Percentiles rank a stretch among this genome's conserved stretches.
phyloP scores from a whole-genome alignment of 1,284 basidiomycete species.

The Ustilago loliicola region DNA sequence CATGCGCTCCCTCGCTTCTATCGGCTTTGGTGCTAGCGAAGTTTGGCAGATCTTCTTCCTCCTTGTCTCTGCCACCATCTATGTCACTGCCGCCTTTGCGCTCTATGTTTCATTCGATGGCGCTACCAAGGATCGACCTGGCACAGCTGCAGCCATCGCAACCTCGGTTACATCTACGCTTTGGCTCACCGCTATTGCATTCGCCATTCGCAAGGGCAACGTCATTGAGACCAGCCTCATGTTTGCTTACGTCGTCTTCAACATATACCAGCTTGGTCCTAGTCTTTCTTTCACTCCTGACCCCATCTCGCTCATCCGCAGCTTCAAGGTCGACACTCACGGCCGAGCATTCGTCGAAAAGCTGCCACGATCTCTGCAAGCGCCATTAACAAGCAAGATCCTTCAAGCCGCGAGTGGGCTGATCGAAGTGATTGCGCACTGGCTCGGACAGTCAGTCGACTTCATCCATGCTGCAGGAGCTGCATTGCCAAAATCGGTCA shows the following conservation, averaged over 20 bases:
- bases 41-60: slow-evolving; percentile 69
- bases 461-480: slow-evolving; percentile 59
- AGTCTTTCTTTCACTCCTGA: slow-evolving; percentile 63
- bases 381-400: slow-evolving; percentile 38
- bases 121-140: slow-evolving; percentile 59
- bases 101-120: slow-evolving; percentile 66
- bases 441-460: slow-evolving; percentile 56
- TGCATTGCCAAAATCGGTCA: slow-evolving; percentile 65
- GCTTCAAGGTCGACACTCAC: slow-evolving; percentile 61
- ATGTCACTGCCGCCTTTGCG: slow-evolving; percentile 63
- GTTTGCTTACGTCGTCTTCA: slow-evolving; percentile 69
- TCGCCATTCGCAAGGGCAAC: slow-evolving; percentile 67
- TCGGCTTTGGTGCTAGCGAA: slow-evolving; percentile 65
- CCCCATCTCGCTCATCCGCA: slow-evolving; percentile 65
- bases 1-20: slow-evolving; percentile 53
- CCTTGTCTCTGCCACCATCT: slow-evolving; percentile 64
- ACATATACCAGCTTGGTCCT: slow-evolving; percentile 65
- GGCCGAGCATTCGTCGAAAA: slow-evolving; percentile 40
- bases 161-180: slow-evolving; percentile 61
- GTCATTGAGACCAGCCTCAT: slow-evolving; percentile 69
- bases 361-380: slow-evolving; percentile 33
- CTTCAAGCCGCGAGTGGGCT: slow-evolving; percentile 44
- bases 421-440: slow-evolving; percentile 57
- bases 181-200: slow-evolving; percentile 69
- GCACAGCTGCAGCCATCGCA: slow-evolving; percentile 64